Percentiles rank a stretch among this genome's conserved stretches.
phyloP scores from a whole-genome alignment of 2,329 filamentous ascomycete species.

The Scleromitrula shiraiana region DNA sequence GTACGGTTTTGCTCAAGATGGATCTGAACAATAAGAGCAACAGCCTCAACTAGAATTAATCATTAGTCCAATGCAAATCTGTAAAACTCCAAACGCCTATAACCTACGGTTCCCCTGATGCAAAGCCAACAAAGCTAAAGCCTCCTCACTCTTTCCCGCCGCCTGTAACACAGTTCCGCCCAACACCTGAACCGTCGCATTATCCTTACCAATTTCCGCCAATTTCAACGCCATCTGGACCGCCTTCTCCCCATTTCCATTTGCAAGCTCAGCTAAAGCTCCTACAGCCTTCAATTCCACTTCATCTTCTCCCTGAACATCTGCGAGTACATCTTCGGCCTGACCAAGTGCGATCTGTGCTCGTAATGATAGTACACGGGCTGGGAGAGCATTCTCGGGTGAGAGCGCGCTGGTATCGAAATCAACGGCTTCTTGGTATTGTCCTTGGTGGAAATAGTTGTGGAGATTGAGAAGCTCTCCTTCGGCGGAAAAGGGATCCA shows the following conservation, averaged over 20 bases:
- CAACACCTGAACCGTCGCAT: slow-evolving; percentile 72
- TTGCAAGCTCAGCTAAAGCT: slow-evolving; percentile 60
- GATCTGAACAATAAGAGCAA: slow-evolving; percentile 85
- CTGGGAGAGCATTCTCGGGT: slow-evolving; percentile 65
- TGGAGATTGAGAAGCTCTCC: slow-evolving; percentile 66
- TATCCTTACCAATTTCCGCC: slow-evolving; percentile 58
- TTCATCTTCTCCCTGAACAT: slow-evolving; percentile 55
- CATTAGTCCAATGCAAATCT: neutral
- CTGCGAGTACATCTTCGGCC: slow-evolving; percentile 61
- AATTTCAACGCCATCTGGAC: slow-evolving; percentile 58
- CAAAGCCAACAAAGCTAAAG: slow-evolving; percentile 67
- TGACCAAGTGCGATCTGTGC: slow-evolving; percentile 78
- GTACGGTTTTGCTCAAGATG: slow-evolving; percentile 85
- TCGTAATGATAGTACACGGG: slow-evolving; percentile 71
- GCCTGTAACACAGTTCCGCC: slow-evolving; percentile 76
- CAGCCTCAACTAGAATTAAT: slow-evolving; percentile 53
- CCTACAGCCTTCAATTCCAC: slow-evolving; percentile 71
- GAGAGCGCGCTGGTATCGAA: slow-evolving; percentile 78
- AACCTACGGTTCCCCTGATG: slow-evolving; percentile 77
- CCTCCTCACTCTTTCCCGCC: slow-evolving; percentile 76
- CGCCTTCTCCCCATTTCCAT: slow-evolving; percentile 55
- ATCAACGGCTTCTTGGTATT: slow-evolving; percentile 79
- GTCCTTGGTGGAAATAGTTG: slow-evolving; percentile 67
- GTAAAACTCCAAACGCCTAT: neutral
- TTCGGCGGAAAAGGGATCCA: slow-evolving; percentile 65